phyloP scores from a whole-genome alignment of 139 green algal genomes.

The Monoraphidium neglectum region DNA sequence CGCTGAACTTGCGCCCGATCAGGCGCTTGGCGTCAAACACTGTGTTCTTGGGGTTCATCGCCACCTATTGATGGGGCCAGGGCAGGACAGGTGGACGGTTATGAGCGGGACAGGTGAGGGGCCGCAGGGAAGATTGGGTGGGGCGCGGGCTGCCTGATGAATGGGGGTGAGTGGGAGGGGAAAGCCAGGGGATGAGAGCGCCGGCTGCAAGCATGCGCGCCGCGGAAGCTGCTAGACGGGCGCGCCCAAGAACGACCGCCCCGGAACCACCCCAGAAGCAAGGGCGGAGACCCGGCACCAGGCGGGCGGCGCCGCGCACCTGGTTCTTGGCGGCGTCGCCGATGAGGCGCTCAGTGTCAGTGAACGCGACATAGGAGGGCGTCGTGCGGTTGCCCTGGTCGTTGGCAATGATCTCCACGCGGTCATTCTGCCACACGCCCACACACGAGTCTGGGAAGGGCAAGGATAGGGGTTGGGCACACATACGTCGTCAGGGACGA shows the following conservation, averaged over 20 bases:
- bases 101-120: too few species aligned
- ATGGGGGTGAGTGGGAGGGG: too few species aligned
- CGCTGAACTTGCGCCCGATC: conserved; percentile 88
- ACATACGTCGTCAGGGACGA: background rate
- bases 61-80: too few species aligned
- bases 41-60: conserved; percentile 33
- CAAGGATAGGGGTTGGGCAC: background rate
- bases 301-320: conserved; percentile 54
- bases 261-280: background rate
- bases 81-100: too few species aligned
- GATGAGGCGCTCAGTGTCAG: conserved; percentile 96
- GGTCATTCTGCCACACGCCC: conserved; percentile 93
- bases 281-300: conserved; percentile 1
- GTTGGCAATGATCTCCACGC: conserved; percentile 95
- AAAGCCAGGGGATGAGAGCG: too few species aligned
- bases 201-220: too few species aligned
- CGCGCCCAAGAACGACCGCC: too few species aligned
- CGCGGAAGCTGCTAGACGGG: too few species aligned
- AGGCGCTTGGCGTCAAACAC: conserved; percentile 99
- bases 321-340: conserved; percentile 98
- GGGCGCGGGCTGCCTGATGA: too few species aligned
- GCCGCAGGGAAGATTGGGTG: too few species aligned
- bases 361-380: conserved; percentile 97
- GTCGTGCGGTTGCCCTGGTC: conserved; percentile 95
- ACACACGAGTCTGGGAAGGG: conserved; percentile 66